phyloP scores from a whole-genome alignment of 495 filamentous ascomycete genomes.

The Trichoderma asperelloides region DNA sequence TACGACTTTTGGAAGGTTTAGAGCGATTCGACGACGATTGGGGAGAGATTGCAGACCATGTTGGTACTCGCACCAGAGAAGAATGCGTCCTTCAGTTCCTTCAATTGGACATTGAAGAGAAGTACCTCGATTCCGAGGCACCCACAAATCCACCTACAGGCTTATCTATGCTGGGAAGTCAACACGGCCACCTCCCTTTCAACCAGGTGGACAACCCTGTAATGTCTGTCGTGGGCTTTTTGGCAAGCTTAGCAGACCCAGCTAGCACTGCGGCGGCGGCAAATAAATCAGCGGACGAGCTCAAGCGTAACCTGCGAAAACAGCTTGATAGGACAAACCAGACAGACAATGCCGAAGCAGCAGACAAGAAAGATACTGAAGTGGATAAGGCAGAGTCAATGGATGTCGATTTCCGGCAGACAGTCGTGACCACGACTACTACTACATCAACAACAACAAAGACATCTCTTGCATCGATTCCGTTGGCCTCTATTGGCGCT shows the following conservation, averaged over 20 bases:
- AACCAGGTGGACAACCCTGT: conserved; percentile 88
- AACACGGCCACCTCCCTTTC: conserved; percentile 72
- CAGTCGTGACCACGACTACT: conserved; percentile 32
- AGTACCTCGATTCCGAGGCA: conserved; percentile 71
- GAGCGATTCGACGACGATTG: conserved; percentile 93
- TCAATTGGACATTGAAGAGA: conserved; percentile 82
- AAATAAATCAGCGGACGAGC: conserved; percentile 72
- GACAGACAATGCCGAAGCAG: conserved; percentile 21
- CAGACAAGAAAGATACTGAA: conserved; percentile 25
- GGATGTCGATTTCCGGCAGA: conserved; percentile 43
- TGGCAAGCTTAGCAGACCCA: conserved; percentile 81
- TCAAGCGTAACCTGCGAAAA: conserved; percentile 63
- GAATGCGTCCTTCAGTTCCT: conserved; percentile 96
- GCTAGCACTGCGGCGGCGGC: conserved; percentile 82
- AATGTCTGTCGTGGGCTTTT: conserved; percentile 86
- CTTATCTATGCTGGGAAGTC: conserved; percentile 51
- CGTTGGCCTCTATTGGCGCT: conserved; percentile 75
- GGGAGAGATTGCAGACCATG: conserved; percentile 83
- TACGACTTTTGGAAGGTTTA: conserved; percentile 77
- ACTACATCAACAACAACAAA: conserved; percentile 39
- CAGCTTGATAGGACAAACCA: conserved; percentile 61
- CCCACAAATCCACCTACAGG: conserved; percentile 48
- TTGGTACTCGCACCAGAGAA: conserved; percentile 84
- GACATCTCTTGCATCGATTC: conserved; percentile 63
- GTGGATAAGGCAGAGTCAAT: conserved; percentile 51